Conservation (phyloP, 106 monocot species). For the Chionographis japonica region DNA sequence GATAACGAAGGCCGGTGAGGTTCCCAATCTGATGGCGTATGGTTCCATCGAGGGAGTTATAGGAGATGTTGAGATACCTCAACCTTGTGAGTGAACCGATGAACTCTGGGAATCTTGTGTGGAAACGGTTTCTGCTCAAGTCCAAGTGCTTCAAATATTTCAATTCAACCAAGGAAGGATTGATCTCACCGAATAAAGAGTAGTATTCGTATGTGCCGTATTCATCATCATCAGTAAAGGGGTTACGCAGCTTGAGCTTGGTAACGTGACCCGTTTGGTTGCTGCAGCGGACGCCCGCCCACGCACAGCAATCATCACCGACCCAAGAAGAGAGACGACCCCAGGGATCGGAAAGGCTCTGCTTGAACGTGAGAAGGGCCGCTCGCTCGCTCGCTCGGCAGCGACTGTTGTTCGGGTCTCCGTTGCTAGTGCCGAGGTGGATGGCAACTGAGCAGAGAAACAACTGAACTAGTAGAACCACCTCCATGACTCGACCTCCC, state of each 20-base stretch:
- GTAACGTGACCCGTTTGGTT: slow-evolving; percentile 24
- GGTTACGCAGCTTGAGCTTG: slow-evolving; percentile 13
- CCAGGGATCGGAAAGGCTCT: not conserved
- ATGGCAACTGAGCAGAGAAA: too few relatives aligned
- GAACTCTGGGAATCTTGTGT: slow-evolving; percentile 13
- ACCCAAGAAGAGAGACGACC: slow-evolving; percentile 14
- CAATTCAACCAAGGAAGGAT: slow-evolving; percentile 10
- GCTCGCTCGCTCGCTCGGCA: slow-evolving; percentile 19
- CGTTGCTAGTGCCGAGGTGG: too few relatives aligned
- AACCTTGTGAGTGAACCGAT: slow-evolving; percentile 14
- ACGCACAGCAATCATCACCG: slow-evolving; percentile 31
- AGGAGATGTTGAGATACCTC: slow-evolving; percentile 15
- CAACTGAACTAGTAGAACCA: too few relatives aligned
- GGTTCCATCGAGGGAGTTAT: not conserved
- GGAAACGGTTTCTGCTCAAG: slow-evolving; percentile 18
- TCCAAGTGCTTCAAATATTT: slow-evolving; percentile 9
- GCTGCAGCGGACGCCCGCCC: slow-evolving; percentile 33
- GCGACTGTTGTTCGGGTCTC: not conserved
- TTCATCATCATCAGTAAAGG: too few relatives aligned
- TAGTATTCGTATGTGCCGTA: too few relatives aligned
- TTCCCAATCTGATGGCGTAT: slow-evolving; percentile 28
- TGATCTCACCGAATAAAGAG: too few relatives aligned
- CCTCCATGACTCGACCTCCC: too few relatives aligned
- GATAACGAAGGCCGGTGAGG: slow-evolving; percentile 12
- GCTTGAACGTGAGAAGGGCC: slow-evolving; percentile 30